Base-by-base conservation (phyloP, 805 yeast species). In the Wickerhamiella allomyrinae region DNA sequence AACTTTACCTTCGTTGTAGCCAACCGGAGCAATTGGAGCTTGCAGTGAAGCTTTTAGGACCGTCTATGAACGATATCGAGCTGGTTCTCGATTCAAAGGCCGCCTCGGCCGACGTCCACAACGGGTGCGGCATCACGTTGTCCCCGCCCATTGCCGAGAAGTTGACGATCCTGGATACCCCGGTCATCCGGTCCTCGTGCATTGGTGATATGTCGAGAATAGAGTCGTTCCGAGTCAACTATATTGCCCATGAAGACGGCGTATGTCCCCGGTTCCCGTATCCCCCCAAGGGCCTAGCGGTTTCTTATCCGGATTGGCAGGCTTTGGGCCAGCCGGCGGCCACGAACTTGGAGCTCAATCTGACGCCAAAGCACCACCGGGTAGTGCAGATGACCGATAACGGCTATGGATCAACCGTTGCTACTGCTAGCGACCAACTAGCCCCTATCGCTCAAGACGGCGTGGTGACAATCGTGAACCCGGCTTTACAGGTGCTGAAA, bases 11-110 rank as follows among this genome's bases (percentile, higher is more conserved):
- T 5, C 41, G 42, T 21, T 43, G 46, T 4, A 41, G 46, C 37
- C 36, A 27, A 3, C 36, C 49, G 5, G 52, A 48, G 31, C 50
- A 50, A 8, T 42, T 44, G 2, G 13, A 46, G 13, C n/a, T 15
- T 2, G 53, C 46, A 3, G 25, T 43, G 7, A 27, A 38, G 9
- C 5, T 36, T 23, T 42, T 50, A 14, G 42, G 38, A 11, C 24
- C 29, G 20, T 17, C 25, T 25, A 40, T 42, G 29, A 2, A 20
- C 10, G n/a, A 27, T n/a, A 27, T 31, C 13, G 29, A 10, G 31
- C 2, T 41, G 8, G 42, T 36, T n/a, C 34, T 41, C 13, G 33
- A 35, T 2, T 48, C 52, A 1, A 20, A 42, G n/a, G 46, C 47
- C 5, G n/a, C 34, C 3, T 19, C 27, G 10, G 22, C 15, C 6